Conservation (phyloP, 2,329 filamentous ascomycete genomes). For the Ophiobolus disseminans region DNA sequence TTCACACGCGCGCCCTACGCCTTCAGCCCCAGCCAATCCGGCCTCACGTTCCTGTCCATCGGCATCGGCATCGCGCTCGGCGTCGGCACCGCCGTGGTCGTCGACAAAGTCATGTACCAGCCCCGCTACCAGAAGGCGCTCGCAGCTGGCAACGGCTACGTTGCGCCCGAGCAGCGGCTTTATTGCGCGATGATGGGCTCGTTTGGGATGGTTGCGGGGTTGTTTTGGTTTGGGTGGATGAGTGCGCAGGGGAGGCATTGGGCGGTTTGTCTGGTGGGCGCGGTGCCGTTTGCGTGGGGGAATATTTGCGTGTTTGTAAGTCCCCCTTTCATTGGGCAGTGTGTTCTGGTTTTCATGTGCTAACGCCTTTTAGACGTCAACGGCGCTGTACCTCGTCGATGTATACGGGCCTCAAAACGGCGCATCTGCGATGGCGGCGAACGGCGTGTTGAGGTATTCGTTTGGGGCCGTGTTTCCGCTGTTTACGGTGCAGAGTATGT, state of each 20-base stretch:
- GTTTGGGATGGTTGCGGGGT: conserved; percentile 58
- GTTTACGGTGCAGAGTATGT: conserved; percentile 48
- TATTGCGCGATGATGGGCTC: conserved; percentile 67
- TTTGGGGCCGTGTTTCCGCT: conserved; percentile 47
- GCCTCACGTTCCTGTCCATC: conserved; percentile 44
- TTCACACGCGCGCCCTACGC: conserved; percentile 41
- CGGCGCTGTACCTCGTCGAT: conserved; percentile 40
- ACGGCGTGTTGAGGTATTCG: conserved; percentile 48
- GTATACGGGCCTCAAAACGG: conserved; percentile 43
- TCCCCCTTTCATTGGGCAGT: conserved; percentile 1
- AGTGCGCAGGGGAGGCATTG: conserved; percentile 55
- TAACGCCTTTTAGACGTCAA: conserved; percentile 23
- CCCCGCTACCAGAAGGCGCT: conserved; percentile 35
- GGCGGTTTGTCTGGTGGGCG: conserved; percentile 59
- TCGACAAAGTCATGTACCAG: conserved; percentile 50
- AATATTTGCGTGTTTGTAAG: conserved; percentile 67
- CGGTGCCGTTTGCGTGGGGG: conserved; percentile 66
- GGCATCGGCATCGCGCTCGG: conserved; percentile 40
- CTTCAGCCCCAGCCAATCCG: conserved; percentile 38
- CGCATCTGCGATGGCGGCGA: conserved; percentile 48
- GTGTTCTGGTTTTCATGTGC: background rate
- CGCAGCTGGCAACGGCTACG: conserved; percentile 32
- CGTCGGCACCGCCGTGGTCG: conserved; percentile 36
- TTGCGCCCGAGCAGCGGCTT: conserved; percentile 64
- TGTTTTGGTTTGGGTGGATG: conserved; percentile 71